A percentile compares a stretch with the other conserved stretches of the same genome.
phyloP scores from a whole-genome alignment of 257 asterid genomes.

The Lycium barbarum region DNA sequence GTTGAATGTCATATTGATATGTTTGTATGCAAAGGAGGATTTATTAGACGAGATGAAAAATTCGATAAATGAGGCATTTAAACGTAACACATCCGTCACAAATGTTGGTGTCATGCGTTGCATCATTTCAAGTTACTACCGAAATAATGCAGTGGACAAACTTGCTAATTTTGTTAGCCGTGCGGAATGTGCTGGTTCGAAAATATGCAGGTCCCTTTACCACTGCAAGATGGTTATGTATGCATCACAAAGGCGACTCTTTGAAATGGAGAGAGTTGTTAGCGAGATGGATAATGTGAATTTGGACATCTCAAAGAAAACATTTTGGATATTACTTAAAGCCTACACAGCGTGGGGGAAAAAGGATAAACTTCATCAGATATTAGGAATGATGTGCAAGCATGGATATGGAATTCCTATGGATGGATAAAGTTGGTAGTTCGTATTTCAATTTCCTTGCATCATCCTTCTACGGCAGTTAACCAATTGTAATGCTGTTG shows the following conservation, averaged over 20 bases:
- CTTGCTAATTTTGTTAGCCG: constrained; percentile 64
- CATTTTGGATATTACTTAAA: constrained; percentile 65
- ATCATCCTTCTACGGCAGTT: background rate
- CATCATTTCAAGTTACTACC: constrained; percentile 71
- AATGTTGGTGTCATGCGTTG: constrained; percentile 55
- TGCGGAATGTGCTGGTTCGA: constrained; percentile 84
- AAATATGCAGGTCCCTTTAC: constrained; percentile 70
- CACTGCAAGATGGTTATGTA: constrained; percentile 91
- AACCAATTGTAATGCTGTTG: background rate
- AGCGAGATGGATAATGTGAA: constrained; percentile 69
- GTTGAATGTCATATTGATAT: constrained; percentile 70
- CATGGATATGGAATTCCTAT: constrained; percentile 55
- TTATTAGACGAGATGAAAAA: constrained; percentile 73
- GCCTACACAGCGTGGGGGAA: constrained; percentile 60
- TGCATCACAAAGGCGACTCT: constrained; percentile 61
- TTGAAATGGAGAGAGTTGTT: constrained; percentile 87
- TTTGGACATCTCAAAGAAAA: constrained; percentile 56
- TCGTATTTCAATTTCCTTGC: constrained; percentile 14
- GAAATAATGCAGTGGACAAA: constrained; percentile 74
- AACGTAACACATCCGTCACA: constrained; percentile 49
- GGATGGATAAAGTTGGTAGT: constrained; percentile 36
- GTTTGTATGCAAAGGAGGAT: constrained; percentile 74
- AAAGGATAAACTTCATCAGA: constrained; percentile 63
- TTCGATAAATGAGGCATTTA: constrained; percentile 66
- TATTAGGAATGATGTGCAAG: constrained; percentile 72